These are phyloP conservation scores for Kodamaea ohmeri DNA, from an alignment of 1,139 yeast genomes.

Conservation along the genomic window DNA sequence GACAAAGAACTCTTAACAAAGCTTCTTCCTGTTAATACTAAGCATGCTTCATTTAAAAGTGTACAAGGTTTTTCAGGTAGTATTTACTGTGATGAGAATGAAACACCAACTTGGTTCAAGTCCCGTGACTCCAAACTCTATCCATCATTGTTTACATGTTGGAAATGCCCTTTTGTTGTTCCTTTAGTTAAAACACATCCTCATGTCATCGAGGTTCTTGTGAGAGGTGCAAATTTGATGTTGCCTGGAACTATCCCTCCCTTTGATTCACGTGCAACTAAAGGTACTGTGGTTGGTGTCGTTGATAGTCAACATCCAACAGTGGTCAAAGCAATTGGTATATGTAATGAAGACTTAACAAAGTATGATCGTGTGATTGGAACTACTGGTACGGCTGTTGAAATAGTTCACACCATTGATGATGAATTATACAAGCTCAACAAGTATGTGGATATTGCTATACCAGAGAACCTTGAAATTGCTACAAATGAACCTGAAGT, in stretches of 20 bases:
- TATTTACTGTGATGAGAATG: constrained; percentile 61
- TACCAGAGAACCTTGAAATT: constrained; percentile 25
- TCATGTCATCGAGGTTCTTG: constrained; percentile 60
- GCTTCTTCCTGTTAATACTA: constrained; percentile 59
- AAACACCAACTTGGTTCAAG: constrained; percentile 72
- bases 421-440: constrained; percentile 54
- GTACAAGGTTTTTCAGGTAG: constrained; percentile 56
- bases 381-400: constrained; percentile 65
- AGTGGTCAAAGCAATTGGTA: constrained; percentile 75
- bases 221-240: constrained; percentile 88
- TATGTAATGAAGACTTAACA: constrained; percentile 52
- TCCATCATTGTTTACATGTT: constrained; percentile 73
- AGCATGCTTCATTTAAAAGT: constrained; percentile 64
- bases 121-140: constrained; percentile 52
- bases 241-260: constrained; percentile 87
- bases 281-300: constrained; percentile 69
- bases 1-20: constrained; percentile 45
- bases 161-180: constrained; percentile 65
- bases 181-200: constrained; percentile 73
- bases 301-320: constrained; percentile 59
- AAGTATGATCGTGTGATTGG: constrained; percentile 47
- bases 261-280: constrained; percentile 47
- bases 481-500: constrained; percentile 8
- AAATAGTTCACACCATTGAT: constrained; percentile 50
- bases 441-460: constrained; percentile 43